A percentile compares a stretch with the other conserved stretches of the same genome.
Evolutionary conservation across 176 grass and related monocot genomes (phyloP).

Genomic region (bread wheat (Triticum aestivum)): IWGSC_CS_RefSeq_v2.1 NC_057798.1:146925815-146926314

Average conservation of each 20-base stretch:
- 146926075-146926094: slow-evolving; percentile 12
- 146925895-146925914: neutral
- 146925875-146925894: slow-evolving; percentile 26
- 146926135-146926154: slow-evolving; percentile 20
- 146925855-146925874: slow-evolving; percentile 19
- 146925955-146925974: slow-evolving; percentile 29
- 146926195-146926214: neutral
- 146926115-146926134: slow-evolving; percentile 5
- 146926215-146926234: neutral
- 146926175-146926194: neutral
- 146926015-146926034: slow-evolving; percentile 37
- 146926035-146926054: slow-evolving; percentile 48
- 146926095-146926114: slow-evolving; percentile 9
- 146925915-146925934: slow-evolving; percentile 4
- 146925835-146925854: neutral
- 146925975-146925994: slow-evolving; percentile 36
- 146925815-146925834: slow-evolving; percentile 20
- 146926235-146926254: no score
- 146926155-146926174: neutral
- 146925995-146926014: slow-evolving; percentile 31
- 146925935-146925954: slow-evolving; percentile 6
- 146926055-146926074: slow-evolving; percentile 37
- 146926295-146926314: no score
- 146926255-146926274: no score
- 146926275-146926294: no score